Evolutionary conservation across 2,329 filamentous ascomycete genomes (phyloP).

Genomic region (Nemania sp.): DNA sequence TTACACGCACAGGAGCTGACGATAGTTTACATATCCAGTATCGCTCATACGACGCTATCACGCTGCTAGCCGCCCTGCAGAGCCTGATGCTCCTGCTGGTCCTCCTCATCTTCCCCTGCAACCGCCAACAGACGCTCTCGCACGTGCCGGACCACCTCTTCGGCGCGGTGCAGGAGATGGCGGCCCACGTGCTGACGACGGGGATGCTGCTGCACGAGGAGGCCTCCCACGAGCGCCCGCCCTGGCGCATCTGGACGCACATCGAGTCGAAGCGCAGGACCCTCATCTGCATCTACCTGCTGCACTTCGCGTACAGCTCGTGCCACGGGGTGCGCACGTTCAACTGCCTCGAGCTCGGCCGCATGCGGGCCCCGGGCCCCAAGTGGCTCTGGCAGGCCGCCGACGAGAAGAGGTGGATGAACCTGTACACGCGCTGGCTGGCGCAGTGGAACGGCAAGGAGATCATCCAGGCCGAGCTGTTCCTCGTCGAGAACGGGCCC

Average conservation of each 20-base stretch:
- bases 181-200: slow-evolving; percentile 39
- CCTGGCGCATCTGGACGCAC: slow-evolving; percentile 47
- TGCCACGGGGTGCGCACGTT: slow-evolving; percentile 42
- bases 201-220: slow-evolving; percentile 45
- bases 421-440: slow-evolving; percentile 42
- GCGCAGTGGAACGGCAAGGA: slow-evolving; percentile 41
- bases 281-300: slow-evolving; percentile 42
- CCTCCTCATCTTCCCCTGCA: slow-evolving; percentile 45
- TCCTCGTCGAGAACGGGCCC: slow-evolving; percentile 36
- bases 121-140: slow-evolving; percentile 29
- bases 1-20: neutral
- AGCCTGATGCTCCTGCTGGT: slow-evolving; percentile 45
- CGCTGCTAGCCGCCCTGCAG: slow-evolving; percentile 44
- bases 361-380: slow-evolving; percentile 45
- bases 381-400: slow-evolving; percentile 46
- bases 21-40: slow-evolving; percentile 33
- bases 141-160: slow-evolving; percentile 37
- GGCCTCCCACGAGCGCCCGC: slow-evolving; percentile 36
- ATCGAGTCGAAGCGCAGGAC: slow-evolving; percentile 61
- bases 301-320: slow-evolving; percentile 47
- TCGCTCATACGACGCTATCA: slow-evolving; percentile 39
- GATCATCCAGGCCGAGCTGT: slow-evolving; percentile 42
- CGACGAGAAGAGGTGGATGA: slow-evolving; percentile 41
- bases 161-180: slow-evolving; percentile 39
- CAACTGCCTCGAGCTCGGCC: slow-evolving; percentile 43